Evolutionary conservation across 371 early-diverging fungal species (phyloP).

Genomic region (Fennellomyces sp.): DNA sequence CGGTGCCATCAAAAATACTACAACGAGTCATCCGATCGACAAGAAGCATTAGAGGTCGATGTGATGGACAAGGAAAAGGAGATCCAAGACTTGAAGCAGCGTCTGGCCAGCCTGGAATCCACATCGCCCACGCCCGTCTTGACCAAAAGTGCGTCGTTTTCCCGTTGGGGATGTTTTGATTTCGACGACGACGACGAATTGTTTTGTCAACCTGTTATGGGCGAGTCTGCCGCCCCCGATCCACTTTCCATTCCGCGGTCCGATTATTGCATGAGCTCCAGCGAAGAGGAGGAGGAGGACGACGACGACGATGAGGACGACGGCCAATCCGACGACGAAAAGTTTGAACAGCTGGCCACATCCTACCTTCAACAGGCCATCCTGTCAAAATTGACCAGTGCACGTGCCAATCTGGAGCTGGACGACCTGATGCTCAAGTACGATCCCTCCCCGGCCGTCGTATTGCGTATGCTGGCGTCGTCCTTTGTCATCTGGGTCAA

Average conservation of each 20-base stretch:
- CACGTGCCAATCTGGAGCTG: slow-evolving; percentile 55
- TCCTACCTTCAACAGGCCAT: slow-evolving; percentile 62
- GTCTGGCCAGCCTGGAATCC: slow-evolving; percentile 25
- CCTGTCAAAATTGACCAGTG: slow-evolving; percentile 54
- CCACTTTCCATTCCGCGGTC: background rate
- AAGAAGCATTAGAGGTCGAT: slow-evolving; percentile 32
- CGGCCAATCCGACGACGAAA: slow-evolving; percentile 16
- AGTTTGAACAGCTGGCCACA: slow-evolving; percentile 50
- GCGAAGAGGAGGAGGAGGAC: slow-evolving; percentile 14
- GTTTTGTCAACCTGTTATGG: slow-evolving; percentile 8
- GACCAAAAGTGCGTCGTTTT: background rate
- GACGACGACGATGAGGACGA: slow-evolving; percentile 23
- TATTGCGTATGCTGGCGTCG: slow-evolving; percentile 39
- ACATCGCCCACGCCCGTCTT: background rate
- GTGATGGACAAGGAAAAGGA: slow-evolving; percentile 30
- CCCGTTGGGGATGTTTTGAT: slow-evolving; percentile 12
- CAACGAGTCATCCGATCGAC: slow-evolving; percentile 29
- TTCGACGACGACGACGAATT: slow-evolving; percentile 18
- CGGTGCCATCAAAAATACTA: slow-evolving; percentile 37
- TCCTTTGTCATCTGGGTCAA: slow-evolving; percentile 44
- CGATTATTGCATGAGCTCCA: slow-evolving; percentile 3
- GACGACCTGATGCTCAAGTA: slow-evolving; percentile 63
- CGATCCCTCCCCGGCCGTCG: slow-evolving; percentile 46
- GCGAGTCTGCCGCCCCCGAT: slow-evolving; percentile 12
- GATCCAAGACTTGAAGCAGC: slow-evolving; percentile 27